These are phyloP conservation scores for Atkinsonella hypoxylon DNA, from an alignment of 2,329 filamentous ascomycete species.

Conservation along the genomic window DNA sequence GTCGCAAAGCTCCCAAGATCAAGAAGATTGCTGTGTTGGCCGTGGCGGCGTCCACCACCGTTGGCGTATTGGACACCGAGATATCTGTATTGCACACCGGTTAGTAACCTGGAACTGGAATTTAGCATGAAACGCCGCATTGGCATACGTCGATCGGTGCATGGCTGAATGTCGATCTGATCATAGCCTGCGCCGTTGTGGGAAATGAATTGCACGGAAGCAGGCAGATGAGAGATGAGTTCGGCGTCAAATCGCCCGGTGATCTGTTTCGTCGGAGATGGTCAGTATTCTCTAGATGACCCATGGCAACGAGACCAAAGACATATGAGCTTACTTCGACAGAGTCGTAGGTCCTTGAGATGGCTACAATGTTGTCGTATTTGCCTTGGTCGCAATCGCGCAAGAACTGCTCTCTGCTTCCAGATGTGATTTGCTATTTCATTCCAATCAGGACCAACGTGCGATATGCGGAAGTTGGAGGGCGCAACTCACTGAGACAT, in stretches of 20 bases:
- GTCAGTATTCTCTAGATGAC: neutral
- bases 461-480: neutral
- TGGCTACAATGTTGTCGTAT: conserved; percentile 43
- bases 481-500: conserved; percentile 7
- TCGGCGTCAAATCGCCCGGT: conserved; percentile 54
- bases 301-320: no score
- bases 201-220: conserved; percentile 28
- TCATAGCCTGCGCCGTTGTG: conserved; percentile 49
- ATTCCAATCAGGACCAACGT: no score
- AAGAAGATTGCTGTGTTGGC: conserved; percentile 61
- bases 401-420: conserved; percentile 10
- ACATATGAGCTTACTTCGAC: conserved; percentile 3
- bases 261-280: conserved; percentile 18
- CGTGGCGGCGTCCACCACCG: conserved; percentile 56
- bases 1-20: conserved; percentile 55
- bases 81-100: conserved; percentile 21
- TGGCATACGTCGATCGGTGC: conserved; percentile 25
- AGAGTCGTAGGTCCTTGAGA: conserved; percentile 42
- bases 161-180: conserved; percentile 53
- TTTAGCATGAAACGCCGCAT: no score
- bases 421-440: conserved; percentile 8
- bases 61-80: conserved; percentile 55
- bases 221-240: conserved; percentile 35
- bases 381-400: conserved; percentile 43
- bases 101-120: neutral